Base-by-base conservation (phyloP, 164 flowering plant species). In the Macadamia integrifolia region DNA sequence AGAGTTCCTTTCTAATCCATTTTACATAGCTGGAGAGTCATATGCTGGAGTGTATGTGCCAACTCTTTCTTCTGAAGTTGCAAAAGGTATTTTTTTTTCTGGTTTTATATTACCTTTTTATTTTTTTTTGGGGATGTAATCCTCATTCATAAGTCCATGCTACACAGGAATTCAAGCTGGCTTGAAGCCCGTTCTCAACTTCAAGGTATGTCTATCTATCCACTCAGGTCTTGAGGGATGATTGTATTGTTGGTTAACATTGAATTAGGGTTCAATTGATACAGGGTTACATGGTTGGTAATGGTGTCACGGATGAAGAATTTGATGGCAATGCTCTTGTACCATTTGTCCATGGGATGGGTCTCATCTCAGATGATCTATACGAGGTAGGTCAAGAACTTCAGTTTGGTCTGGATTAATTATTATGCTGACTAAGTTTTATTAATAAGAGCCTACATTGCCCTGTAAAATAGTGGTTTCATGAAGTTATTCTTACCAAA, bases 21-120 rank as follows among this genome's bases (percentile, higher is more conserved):
- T 91, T 78, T 91, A 69, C 65, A 83, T 93, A 64, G 44, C 97
- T 48, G 99, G 99, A 35, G 99, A 95, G 80, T 95, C 98, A 1
- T 95, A 89, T 82, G 96, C 94, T 74, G 99, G 99, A 76, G 74
- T 95, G 1, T 92, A 95, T 70, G 94, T 92, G 80, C 99, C 99
- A 28, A 95, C 97, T 71, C 93, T 93, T 66, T 81, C 98, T 57
- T 64, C 62, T 72, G 90, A 88, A 81, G 86, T 91, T 1, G 82
- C 74, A 49, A 82, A 86, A 78, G 99, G 99, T 90, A 80, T 62
- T 44, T 57, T 63, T 10, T 57, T 60, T 23, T 23, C 43, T 68
- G 53, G 43, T 66, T 8, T 17, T 28, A 55, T 60, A 60, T 23
- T 23, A 35, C 17, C n/a, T 42, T 6, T 15, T 15, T 53, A 46